Conservation (phyloP, 306 rosid species). For the Quercus agrifolia region DNA sequence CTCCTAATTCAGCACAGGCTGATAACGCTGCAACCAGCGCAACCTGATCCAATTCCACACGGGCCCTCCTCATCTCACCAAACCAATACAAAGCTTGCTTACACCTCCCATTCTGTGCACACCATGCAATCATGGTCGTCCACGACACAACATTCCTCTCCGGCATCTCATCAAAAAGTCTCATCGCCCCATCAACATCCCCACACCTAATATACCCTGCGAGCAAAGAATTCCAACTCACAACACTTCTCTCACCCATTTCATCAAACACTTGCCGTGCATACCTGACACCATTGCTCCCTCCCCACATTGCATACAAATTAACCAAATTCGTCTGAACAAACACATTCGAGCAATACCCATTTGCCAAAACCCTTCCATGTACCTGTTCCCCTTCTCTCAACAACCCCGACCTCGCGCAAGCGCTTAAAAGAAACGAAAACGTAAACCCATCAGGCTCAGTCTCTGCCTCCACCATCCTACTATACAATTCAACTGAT, state of each 20-base stretch:
- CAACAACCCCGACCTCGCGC: slow-evolving; percentile 49
- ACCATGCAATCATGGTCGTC: slow-evolving; percentile 65
- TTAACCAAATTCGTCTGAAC: slow-evolving; percentile 57
- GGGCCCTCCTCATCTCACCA: slow-evolving; percentile 58
- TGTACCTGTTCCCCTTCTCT: slow-evolving; percentile 69
- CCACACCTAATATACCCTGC: slow-evolving; percentile 45
- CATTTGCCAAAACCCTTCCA: slow-evolving; percentile 47
- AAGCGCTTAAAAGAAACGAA: slow-evolving; percentile 61
- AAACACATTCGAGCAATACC: slow-evolving; percentile 56
- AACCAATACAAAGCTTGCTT: slow-evolving; percentile 56
- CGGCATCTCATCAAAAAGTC: slow-evolving; percentile 53
- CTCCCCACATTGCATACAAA: slow-evolving; percentile 32
- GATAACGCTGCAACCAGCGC: slow-evolving; percentile 60
- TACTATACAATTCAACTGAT: slow-evolving; percentile 39
- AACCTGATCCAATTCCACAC: slow-evolving; percentile 58
- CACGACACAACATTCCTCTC: slow-evolving; percentile 60
- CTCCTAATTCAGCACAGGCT: slow-evolving; percentile 68
- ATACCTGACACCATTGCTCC: slow-evolving; percentile 1
- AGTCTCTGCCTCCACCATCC: slow-evolving; percentile 36
- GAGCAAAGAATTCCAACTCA: slow-evolving; percentile 67
- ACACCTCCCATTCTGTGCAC: slow-evolving; percentile 45
- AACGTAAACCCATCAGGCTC: slow-evolving; percentile 62
- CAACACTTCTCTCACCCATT: slow-evolving; percentile 53
- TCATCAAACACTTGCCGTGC: slow-evolving; percentile 62
- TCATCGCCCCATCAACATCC: slow-evolving; percentile 40